Conservation (phyloP, 2,329 filamentous ascomycete genomes). For the Ceratocystis variospora region DNA sequence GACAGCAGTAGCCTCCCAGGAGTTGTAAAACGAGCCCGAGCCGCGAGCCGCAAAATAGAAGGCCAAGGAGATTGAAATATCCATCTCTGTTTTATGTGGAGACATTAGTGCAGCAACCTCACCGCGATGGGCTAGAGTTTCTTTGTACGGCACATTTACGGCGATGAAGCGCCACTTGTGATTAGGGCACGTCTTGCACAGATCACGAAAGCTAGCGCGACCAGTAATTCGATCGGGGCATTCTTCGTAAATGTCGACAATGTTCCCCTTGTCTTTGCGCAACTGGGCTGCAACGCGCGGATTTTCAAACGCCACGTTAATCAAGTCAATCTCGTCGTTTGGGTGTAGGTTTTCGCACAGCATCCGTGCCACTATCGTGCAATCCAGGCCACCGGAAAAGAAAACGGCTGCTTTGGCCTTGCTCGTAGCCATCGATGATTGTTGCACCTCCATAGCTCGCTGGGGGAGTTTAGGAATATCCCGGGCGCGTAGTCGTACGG, state of each 20-base stretch:
- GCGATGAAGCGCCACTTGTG: conserved; percentile 73
- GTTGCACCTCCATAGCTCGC: conserved; percentile 23
- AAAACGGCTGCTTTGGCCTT: conserved; percentile 55
- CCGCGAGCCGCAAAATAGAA: conserved; percentile 91
- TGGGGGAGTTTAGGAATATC: conserved; percentile 47
- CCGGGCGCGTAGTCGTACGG: conserved; percentile 50
- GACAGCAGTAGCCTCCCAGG: conserved; percentile 12
- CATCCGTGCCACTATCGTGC: conserved; percentile 71
- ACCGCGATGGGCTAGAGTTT: conserved; percentile 54
- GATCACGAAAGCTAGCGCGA: conserved; percentile 62
- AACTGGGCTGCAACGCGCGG: conserved; percentile 54
- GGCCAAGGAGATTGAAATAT: conserved; percentile 82
- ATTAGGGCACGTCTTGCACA: conserved; percentile 51
- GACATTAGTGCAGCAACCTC: conserved; percentile 65
- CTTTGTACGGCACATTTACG: conserved; percentile 65
- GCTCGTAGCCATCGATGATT: conserved; percentile 15
- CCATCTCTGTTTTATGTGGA: conserved; percentile 97
- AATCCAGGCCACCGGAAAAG: conserved; percentile 91
- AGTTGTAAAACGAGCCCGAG: conserved; percentile 30
- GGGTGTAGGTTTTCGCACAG: conserved; percentile 60
- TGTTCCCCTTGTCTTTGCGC: conserved; percentile 25
- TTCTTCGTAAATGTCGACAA: conserved; percentile 49
- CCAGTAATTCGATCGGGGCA: conserved; percentile 89
- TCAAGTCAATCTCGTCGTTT: conserved; percentile 61
- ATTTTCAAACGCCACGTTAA: conserved; percentile 97